Conservation (phyloP, 2,329 filamentous ascomycete species). For the Penicillium sumatraense region DNA sequence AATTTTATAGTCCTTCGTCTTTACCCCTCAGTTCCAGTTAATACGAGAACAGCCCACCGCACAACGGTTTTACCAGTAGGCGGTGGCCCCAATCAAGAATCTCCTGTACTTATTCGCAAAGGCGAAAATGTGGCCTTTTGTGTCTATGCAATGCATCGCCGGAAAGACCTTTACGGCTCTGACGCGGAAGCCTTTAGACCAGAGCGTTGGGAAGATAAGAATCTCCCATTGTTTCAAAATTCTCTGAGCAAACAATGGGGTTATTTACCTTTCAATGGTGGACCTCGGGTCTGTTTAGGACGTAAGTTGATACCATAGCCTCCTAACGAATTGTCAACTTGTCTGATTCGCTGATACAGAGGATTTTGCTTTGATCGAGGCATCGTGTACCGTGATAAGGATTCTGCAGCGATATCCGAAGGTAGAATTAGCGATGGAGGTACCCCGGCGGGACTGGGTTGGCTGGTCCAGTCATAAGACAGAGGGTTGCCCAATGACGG, state of each 20-base stretch:
- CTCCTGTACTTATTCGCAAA: slow-evolving; percentile 68
- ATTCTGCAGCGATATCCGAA: slow-evolving; percentile 26
- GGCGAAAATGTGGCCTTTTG: slow-evolving; percentile 68
- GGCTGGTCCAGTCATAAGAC: slow-evolving; percentile 4
- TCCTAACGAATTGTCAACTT: background rate
- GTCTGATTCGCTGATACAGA: slow-evolving; percentile 2
- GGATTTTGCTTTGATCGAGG: slow-evolving; percentile 35
- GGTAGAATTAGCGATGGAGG: background rate
- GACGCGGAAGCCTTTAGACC: slow-evolving; percentile 54
- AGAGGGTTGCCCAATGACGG: background rate
- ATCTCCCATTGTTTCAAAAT: no score
- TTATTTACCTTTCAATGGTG: slow-evolving; percentile 37
- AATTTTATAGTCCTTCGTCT: slow-evolving; percentile 37
- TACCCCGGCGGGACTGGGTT: background rate
- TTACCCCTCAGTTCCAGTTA: slow-evolving; percentile 49
- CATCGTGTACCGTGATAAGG: slow-evolving; percentile 26
- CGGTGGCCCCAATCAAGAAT: slow-evolving; percentile 62
- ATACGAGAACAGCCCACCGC: slow-evolving; percentile 39
- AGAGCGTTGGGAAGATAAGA: slow-evolving; percentile 37
- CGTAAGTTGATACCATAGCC: slow-evolving; percentile 1
- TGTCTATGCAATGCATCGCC: slow-evolving; percentile 73
- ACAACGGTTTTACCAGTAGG: slow-evolving; percentile 51
- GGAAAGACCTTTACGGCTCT: slow-evolving; percentile 51
- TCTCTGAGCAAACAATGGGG: slow-evolving; percentile 40
- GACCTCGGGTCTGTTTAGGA: slow-evolving; percentile 33